Evolutionary conservation across 176 grass and related monocot species (phyloP), one percentile per base, ranked within the genome.

Genomic region (Hordeum marinum): DNA sequence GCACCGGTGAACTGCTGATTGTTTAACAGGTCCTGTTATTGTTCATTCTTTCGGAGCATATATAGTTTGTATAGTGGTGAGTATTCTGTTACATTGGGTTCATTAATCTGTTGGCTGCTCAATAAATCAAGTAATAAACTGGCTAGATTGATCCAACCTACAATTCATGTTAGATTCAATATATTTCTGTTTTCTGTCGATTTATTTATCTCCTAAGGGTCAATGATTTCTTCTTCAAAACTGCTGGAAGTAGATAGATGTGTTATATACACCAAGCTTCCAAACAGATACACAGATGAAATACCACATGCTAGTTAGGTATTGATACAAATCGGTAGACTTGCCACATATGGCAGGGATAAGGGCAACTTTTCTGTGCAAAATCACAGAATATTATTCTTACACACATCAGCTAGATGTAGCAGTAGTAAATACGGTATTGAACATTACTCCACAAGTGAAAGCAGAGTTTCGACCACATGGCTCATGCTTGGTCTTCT

Each of bases 401-500:
- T 23, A 36, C 3, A 20, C 37, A 7, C 27, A 39, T 59, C 77
- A 80, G 14, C 52, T 65, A 66, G 35, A 26, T 76, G 57, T 14
- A 64, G 32, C 14, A 21, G 34, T 48, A 36, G 27, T 17, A 52
- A 40, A 48, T 24, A 24, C 14, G 42, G 34, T 32, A 25, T 3
- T 34, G 6, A 17, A 77, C 27, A 68, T 17, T 54, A 85, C 52
- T 73, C 79, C 63, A 78, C 34, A 27, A 83, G 24, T 15, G 73
- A 73, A 83, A 86, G 64, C 11, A 93, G 78, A 37, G 66, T 85
- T 78, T 79, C 70, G 62, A 96, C 64, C 0, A 87, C 73, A 25
- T 84, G 26, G 37, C 32, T 42, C 82, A 86, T 96, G 89, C 58
- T 82, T 11, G 82, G 89, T 29, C 89, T 83, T 72, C 32, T 87